Conservation (phyloP, 257 asterid species). For the Solanum chilense region DNA sequence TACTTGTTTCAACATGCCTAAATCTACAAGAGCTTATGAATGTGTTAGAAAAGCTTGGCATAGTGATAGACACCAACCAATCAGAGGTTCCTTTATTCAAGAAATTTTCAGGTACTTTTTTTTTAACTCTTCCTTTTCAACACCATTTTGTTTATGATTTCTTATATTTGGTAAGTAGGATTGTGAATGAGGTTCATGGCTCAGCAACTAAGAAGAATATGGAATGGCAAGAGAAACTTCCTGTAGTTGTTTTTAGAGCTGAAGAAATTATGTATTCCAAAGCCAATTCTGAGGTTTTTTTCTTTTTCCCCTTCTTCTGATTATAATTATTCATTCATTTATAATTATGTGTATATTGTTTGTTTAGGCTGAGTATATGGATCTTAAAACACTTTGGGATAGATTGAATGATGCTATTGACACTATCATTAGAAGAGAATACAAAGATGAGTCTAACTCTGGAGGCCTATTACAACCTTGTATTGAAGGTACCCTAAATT, state of each 20-base stretch:
- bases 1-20: slow-evolving; percentile 54
- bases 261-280: slow-evolving; percentile 92
- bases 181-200: slow-evolving; percentile 69
- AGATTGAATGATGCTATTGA: slow-evolving; percentile 78
- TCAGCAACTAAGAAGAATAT: slow-evolving; percentile 67
- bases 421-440: slow-evolving; percentile 71
- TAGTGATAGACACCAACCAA: slow-evolving; percentile 78
- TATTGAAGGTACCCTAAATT: slow-evolving; percentile 60
- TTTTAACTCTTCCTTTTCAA: not conserved
- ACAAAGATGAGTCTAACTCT: slow-evolving; percentile 52
- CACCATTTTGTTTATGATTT: not conserved
- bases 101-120: slow-evolving; percentile 70
- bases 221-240: slow-evolving; percentile 93
- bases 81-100: slow-evolving; percentile 88
- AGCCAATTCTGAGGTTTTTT: slow-evolving; percentile 78
- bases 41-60: slow-evolving; percentile 99
- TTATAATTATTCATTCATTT: not conserved
- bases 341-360: not conserved
- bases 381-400: slow-evolving; percentile 63
- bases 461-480: slow-evolving; percentile 73
- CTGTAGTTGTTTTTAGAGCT: slow-evolving; percentile 81
- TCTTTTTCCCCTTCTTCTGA: not conserved
- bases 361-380: slow-evolving; percentile 79
- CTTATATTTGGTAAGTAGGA: not conserved
- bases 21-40: slow-evolving; percentile 88